Percentiles rank a stretch among this genome's conserved stretches.
Conservation (phyloP, 768 basidiomycete species). For the Hygrocybe punicea region DNA sequence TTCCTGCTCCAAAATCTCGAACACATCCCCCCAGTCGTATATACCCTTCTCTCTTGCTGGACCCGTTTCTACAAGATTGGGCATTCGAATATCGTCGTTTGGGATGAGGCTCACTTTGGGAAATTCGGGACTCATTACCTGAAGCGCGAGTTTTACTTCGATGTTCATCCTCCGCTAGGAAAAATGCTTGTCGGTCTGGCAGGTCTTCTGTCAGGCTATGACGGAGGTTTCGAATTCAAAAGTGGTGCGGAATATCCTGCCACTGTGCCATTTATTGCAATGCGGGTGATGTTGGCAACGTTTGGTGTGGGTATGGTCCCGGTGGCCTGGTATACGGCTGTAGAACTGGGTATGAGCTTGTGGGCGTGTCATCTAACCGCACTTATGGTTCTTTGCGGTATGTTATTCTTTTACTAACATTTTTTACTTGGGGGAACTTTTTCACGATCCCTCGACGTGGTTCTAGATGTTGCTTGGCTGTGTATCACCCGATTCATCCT, state of each 20-base stretch:
- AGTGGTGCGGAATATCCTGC: conserved; percentile 84
- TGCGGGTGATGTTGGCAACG: conserved; percentile 91
- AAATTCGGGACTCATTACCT: conserved; percentile 98
- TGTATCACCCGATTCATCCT: conserved; percentile 97
- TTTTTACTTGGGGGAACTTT: neutral
- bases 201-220: conserved; percentile 86
- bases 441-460: neutral
- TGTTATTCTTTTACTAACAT: conserved; percentile 23
- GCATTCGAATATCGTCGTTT: conserved; percentile 78
- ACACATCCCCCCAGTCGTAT: conserved; percentile 73
- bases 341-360: conserved; percentile 87
- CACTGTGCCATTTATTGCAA: conserved; percentile 85
- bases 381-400: conserved; percentile 89
- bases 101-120: conserved; percentile 99
- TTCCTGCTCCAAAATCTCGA: conserved; percentile 78
- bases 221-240: conserved; percentile 91
- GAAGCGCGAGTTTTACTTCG: conserved; percentile 98
- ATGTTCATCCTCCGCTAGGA: conserved; percentile 96
- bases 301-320: conserved; percentile 97
- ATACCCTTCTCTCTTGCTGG: conserved; percentile 92
- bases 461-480: conserved; percentile 91
- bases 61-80: conserved; percentile 95
- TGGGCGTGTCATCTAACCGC: conserved; percentile 91
- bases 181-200: conserved; percentile 98
- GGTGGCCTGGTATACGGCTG: conserved; percentile 93